phyloP scores from a whole-genome alignment of 345 rosid genomes.

The Brassica juncea region DNA sequence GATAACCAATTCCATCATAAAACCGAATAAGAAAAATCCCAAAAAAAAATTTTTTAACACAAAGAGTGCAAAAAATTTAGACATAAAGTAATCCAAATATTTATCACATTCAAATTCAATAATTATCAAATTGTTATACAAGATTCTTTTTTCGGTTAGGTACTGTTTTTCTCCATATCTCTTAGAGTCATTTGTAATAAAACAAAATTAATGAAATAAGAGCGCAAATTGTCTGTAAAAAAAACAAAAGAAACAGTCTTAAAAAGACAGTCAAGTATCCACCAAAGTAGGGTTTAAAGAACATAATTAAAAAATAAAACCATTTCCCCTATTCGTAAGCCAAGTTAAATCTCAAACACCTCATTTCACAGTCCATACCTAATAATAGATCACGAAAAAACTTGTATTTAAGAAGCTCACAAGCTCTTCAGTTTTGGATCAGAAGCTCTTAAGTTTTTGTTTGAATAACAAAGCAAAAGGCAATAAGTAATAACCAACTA shows the following conservation, averaged over 20 bases:
- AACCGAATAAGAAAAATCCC: too few species aligned
- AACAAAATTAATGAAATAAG: not conserved
- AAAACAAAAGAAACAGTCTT: constrained; percentile 22
- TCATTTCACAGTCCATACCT: constrained; percentile 13
- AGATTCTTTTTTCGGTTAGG: not conserved
- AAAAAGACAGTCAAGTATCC: constrained; percentile 35
- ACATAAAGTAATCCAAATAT: not conserved
- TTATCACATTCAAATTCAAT: not conserved
- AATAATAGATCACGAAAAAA: constrained; percentile 16
- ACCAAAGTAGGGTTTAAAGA: constrained; percentile 37
- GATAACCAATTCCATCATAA: too few species aligned
- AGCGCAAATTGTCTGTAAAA: constrained; percentile 16
- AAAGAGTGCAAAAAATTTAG: too few species aligned
- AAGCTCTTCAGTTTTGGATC: constrained; percentile 22
- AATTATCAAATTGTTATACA: constrained; percentile 11
- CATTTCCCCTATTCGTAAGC: constrained; percentile 31
- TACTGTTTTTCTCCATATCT: not conserved
- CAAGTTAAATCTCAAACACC: constrained; percentile 12
- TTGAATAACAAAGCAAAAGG: constrained; percentile 25
- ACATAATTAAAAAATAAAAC: constrained; percentile 13
- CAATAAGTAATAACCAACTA: not conserved
- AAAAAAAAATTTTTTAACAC: too few species aligned
- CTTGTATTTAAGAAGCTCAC: constrained; percentile 32
- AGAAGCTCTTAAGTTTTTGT: constrained; percentile 15
- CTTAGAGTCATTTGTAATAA: constrained; percentile 19